A percentile compares a stretch with the other conserved stretches of the same genome.
Conservation (phyloP, 2,329 filamentous ascomycete genomes). For the Cladophialophora psammophila region DNA sequence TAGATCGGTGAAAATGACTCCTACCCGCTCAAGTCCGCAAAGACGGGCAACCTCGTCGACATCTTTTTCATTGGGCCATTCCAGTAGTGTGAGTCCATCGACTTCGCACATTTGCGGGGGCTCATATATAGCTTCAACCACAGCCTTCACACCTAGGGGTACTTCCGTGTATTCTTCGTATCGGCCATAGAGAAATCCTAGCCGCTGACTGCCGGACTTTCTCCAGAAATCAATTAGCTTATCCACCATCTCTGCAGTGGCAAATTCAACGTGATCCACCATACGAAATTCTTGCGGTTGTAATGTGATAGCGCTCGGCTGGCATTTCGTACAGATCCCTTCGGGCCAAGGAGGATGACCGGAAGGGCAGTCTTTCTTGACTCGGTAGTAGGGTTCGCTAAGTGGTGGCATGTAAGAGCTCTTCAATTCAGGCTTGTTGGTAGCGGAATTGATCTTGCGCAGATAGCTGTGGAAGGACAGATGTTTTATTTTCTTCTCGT, state of each 20-base stretch:
- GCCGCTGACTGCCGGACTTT: conserved; percentile 78
- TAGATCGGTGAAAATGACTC: conserved; percentile 94
- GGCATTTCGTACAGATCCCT: conserved; percentile 97
- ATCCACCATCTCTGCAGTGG: conserved; percentile 82
- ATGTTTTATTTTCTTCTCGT: conserved; percentile 98
- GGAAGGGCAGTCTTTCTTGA: conserved; percentile 86
- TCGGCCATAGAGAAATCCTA: conserved; percentile 89
- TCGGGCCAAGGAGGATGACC: conserved; percentile 94
- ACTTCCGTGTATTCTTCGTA: conserved; percentile 93
- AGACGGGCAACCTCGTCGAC: conserved; percentile 80
- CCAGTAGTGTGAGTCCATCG: conserved; percentile 83
- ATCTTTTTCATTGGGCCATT: conserved; percentile 85
- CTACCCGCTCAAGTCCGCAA: conserved; percentile 87
- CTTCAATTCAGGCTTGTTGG: conserved; percentile 93
- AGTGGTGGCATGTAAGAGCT: conserved; percentile 96
- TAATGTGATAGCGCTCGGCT: conserved; percentile 93
- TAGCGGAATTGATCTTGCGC: conserved; percentile 92
- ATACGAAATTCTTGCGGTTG: conserved; percentile 94
- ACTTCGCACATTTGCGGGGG: conserved; percentile 88
- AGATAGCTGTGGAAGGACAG: conserved; percentile 94
- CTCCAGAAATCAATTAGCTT: conserved; percentile 93
- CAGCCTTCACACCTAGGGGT: conserved; percentile 89
- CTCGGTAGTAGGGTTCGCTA: conserved; percentile 89
- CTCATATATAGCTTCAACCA: conserved; percentile 97
- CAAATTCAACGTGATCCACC: conserved; percentile 98